A percentile compares a stretch with the other conserved stretches of the same genome.
phyloP scores from a whole-genome alignment of 2,329 filamentous ascomycete species.

The Dothistroma septosporum region DNA sequence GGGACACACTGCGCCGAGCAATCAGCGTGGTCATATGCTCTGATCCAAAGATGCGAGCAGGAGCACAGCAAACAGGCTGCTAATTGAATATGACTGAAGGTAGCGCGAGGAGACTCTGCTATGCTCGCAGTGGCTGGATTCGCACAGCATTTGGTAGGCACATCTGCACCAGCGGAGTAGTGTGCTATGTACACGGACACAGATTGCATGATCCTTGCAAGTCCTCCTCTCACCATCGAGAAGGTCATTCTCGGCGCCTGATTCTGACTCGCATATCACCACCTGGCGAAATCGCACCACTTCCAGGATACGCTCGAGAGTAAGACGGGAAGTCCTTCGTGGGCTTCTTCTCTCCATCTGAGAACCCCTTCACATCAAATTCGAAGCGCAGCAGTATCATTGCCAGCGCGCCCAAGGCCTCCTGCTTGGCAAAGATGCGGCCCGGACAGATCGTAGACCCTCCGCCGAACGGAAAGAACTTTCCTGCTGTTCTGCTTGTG shows the following conservation, averaged over 20 bases:
- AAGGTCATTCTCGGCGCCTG: conserved; percentile 3
- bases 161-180: too few species aligned
- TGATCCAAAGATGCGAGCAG: neutral
- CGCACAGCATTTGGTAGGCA: neutral
- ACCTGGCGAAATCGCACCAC: conserved; percentile 25
- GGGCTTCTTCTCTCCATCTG: conserved; percentile 23
- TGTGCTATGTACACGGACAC: too few species aligned
- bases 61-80: neutral
- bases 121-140: neutral
- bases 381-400: conserved; percentile 28
- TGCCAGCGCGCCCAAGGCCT: conserved; percentile 27
- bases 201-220: too few species aligned
- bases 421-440: conserved; percentile 32
- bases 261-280: conserved; percentile 28
- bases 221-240: too few species aligned
- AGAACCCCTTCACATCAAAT: conserved; percentile 25
- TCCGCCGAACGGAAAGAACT: conserved; percentile 34
- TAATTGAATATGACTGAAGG: neutral
- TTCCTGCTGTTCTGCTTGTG: conserved; percentile 27
- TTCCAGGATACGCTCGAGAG: conserved; percentile 23
- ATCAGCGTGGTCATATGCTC: neutral
- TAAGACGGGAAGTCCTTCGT: conserved; percentile 23
- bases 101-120: neutral
- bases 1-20: neutral
- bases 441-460: conserved; percentile 29